A percentile compares a stretch with the other conserved stretches of the same genome.
Evolutionary conservation across 805 yeast genomes (phyloP).

Genomic region (Kuraishia hungarica): DNA sequence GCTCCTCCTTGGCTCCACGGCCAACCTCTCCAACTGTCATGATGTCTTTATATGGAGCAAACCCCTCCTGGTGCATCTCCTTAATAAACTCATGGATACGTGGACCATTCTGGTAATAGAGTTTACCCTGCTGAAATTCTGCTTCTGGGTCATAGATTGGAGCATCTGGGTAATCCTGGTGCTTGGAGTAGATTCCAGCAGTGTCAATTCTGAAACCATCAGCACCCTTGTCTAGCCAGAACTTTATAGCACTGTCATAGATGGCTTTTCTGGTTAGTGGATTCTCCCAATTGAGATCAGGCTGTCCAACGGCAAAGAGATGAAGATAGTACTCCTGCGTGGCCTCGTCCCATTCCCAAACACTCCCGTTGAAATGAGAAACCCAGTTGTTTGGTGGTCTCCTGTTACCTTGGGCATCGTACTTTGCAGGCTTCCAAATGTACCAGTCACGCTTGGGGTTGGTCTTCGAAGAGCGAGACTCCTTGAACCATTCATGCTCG

Average conservation of each 20-base stretch:
- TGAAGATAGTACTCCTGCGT: conserved; percentile 49
- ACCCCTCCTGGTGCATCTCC: conserved; percentile 35
- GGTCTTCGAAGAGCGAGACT: conserved; percentile 38
- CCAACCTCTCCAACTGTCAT: conserved; percentile 56
- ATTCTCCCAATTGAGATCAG: conserved; percentile 58
- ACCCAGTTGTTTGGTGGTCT: conserved; percentile 52
- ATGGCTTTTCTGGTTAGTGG: conserved; percentile 27
- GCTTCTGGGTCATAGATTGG: conserved; percentile 33
- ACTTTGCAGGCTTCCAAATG: conserved; percentile 44
- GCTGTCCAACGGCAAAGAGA: conserved; percentile 45
- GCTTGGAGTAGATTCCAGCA: conserved; percentile 44
- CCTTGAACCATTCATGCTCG: conserved; percentile 51
- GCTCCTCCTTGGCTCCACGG: conserved; percentile 29
- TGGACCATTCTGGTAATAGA: conserved; percentile 36
- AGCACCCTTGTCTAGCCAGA: conserved; percentile 48
- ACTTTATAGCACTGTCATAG: conserved; percentile 37
- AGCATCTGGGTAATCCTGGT: conserved; percentile 35
- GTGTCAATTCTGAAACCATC: conserved; percentile 56
- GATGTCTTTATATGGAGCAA: conserved; percentile 33
- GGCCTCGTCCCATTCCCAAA: conserved; percentile 47
- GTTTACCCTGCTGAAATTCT: conserved; percentile 30
- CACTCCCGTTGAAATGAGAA: conserved; percentile 43
- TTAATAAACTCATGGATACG: conserved; percentile 50
- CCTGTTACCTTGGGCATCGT: conserved; percentile 38
- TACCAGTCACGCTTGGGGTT: conserved; percentile 57